Percentiles rank a stretch among this genome's conserved stretches.
These are phyloP conservation scores for Annona squamosa DNA, from an alignment of 164 flowering plant genomes.

Conservation along the genomic window DNA sequence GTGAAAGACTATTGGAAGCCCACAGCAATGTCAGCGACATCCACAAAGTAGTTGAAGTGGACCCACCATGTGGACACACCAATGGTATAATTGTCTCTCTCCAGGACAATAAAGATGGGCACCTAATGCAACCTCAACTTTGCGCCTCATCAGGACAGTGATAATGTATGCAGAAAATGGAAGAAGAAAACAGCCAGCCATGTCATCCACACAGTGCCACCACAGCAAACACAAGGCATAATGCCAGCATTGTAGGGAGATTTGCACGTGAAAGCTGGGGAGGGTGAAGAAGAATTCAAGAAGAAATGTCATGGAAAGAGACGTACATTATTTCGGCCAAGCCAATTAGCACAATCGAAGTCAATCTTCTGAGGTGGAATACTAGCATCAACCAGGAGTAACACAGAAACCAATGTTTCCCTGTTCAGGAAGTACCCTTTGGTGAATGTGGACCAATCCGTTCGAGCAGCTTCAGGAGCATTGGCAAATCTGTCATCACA, in stretches of 20 bases:
- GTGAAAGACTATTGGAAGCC: background rate
- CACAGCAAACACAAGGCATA: background rate
- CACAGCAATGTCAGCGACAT: too few species aligned
- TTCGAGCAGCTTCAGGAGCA: constrained; percentile 76
- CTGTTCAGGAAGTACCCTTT: constrained; percentile 90
- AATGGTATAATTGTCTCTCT: background rate
- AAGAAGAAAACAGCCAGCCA: background rate
- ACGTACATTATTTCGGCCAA: constrained; percentile 81
- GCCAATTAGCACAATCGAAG: constrained; percentile 97
- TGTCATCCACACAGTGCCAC: background rate
- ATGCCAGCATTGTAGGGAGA: too few species aligned
- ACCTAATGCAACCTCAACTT: too few species aligned
- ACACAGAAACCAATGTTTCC: constrained; percentile 61
- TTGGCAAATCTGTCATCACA: constrained; percentile 62
- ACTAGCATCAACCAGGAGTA: constrained; percentile 87
- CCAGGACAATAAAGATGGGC: background rate
- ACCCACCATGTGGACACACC: background rate
- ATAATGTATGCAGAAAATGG: background rate
- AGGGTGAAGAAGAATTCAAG: background rate
- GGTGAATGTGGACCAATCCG: constrained; percentile 89
- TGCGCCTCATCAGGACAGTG: background rate
- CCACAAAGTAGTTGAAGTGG: too few species aligned
- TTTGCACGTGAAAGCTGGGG: background rate
- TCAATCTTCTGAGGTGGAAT: constrained; percentile 88
- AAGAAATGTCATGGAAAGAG: background rate